These are phyloP conservation scores for Ehretia macrophylla DNA, from an alignment of 257 asterid species.

Conservation along the genomic window DNA sequence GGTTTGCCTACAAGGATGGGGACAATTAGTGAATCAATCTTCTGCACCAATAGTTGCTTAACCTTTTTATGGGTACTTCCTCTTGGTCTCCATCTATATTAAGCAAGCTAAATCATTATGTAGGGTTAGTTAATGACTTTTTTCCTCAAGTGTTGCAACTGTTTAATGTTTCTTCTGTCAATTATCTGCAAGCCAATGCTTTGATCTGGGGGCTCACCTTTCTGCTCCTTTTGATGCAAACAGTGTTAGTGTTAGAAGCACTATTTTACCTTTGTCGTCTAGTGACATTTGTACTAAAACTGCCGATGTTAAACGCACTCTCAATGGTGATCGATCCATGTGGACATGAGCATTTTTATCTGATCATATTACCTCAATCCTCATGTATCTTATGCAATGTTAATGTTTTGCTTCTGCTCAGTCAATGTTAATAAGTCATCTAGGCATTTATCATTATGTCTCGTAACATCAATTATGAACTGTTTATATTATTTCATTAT, in stretches of 20 bases:
- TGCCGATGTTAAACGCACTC: slow-evolving; percentile 11
- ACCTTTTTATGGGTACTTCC: not conserved
- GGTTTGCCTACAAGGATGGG: not conserved
- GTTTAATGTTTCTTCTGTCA: slow-evolving; percentile 7
- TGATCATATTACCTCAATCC: not conserved
- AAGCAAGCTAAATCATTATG: slow-evolving; percentile 5
- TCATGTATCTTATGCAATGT: slow-evolving; percentile 8
- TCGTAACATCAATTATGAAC: no score
- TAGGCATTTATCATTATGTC: no score
- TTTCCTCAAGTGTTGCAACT: slow-evolving; percentile 4
- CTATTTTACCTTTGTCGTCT: slow-evolving; percentile 14
- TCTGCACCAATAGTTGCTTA: not conserved
- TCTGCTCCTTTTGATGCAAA: slow-evolving; percentile 17
- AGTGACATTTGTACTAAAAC: slow-evolving; percentile 12
- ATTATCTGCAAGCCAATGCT: not conserved
- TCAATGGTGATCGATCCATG: slow-evolving; percentile 7
- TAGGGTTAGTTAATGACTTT: slow-evolving; percentile 28
- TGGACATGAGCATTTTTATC: slow-evolving; percentile 1
- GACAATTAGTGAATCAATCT: not conserved
- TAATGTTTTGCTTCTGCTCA: no score
- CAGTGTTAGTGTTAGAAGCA: slow-evolving; percentile 24
- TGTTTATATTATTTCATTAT: no score
- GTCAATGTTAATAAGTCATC: no score
- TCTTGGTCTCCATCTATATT: slow-evolving; percentile 1
- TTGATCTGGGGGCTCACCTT: slow-evolving; percentile 7